Percentiles rank a stretch among this genome's conserved stretches.
Evolutionary conservation across 129 eudicot genomes (phyloP).

Genomic region (sunflower (Helianthus annuus)): DNA sequence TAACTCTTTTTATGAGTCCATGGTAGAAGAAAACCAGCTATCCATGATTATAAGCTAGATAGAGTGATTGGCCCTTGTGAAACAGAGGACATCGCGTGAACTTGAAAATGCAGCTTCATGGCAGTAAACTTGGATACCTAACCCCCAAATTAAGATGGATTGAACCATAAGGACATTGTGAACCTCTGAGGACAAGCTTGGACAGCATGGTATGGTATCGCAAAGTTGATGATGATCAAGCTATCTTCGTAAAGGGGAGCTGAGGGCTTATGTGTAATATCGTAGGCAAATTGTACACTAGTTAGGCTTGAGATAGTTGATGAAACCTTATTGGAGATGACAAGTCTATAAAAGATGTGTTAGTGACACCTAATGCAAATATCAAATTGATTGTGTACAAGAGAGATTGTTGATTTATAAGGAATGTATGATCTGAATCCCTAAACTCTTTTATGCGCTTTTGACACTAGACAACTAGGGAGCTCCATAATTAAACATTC

Average conservation of each 20-base stretch:
- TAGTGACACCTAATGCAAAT: background rate
- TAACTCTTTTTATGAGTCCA: background rate
- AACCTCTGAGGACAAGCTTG: background rate
- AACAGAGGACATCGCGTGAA: background rate
- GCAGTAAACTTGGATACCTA: background rate
- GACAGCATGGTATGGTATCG: background rate
- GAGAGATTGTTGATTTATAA: background rate
- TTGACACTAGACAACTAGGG: background rate
- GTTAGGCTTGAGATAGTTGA: background rate
- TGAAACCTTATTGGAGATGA: background rate
- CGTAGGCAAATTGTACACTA: background rate
- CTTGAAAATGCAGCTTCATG: background rate
- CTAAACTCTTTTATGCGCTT: background rate
- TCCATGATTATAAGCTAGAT: background rate
- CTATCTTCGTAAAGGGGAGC: background rate
- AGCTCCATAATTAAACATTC: background rate
- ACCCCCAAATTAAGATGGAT: background rate
- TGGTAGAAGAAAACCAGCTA: background rate
- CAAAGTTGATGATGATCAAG: background rate
- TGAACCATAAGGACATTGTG: background rate
- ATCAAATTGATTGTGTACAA: background rate
- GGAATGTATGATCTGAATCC: background rate
- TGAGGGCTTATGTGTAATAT: background rate
- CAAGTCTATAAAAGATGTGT: background rate
- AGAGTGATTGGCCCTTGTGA: background rate